Conservation (phyloP, 2,329 filamentous ascomycete genomes). For the Pseudohalonectria lignicola region DNA sequence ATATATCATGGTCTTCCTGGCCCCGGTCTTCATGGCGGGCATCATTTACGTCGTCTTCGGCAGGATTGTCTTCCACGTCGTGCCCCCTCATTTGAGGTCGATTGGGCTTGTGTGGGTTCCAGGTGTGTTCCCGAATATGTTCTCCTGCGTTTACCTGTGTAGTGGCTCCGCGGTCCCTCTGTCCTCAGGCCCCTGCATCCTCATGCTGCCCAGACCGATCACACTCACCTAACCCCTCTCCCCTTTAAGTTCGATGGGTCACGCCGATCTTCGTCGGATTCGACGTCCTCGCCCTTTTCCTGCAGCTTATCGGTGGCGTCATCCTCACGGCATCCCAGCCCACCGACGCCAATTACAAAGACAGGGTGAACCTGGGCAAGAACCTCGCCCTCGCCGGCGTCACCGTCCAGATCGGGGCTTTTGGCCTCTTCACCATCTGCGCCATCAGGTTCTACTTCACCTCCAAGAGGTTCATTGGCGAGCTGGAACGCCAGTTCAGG, state of each 20-base stretch:
- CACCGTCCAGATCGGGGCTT: conserved; percentile 29
- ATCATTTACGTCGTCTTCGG: conserved; percentile 26
- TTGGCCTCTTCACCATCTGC: conserved; percentile 32
- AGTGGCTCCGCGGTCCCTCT: no score
- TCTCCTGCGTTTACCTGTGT: no score
- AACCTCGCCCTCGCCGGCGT: conserved; percentile 26
- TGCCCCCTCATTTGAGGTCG: conserved; percentile 19
- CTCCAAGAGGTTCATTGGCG: conserved; percentile 22
- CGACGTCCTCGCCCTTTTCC: conserved; percentile 24
- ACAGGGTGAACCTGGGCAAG: conserved; percentile 22
- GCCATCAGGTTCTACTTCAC: conserved; percentile 34
- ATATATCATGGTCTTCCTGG: conserved; percentile 24
- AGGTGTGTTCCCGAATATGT: conserved; percentile 7
- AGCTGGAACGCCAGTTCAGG: conserved; percentile 16
- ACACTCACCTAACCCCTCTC: no score
- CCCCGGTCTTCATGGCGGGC: conserved; percentile 26
- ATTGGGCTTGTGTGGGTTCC: conserved; percentile 23
- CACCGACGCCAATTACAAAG: conserved; percentile 16
- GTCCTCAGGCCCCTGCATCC: no score
- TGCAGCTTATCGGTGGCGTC: conserved; percentile 26
- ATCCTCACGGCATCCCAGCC: conserved; percentile 24
- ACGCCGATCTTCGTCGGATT: conserved; percentile 29
- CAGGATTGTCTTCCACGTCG: conserved; percentile 25
- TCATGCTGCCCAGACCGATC: no score
- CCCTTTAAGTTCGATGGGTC: conserved; percentile 17